phyloP scores from a whole-genome alignment of 768 basidiomycete species.

The Collybia sp. region DNA sequence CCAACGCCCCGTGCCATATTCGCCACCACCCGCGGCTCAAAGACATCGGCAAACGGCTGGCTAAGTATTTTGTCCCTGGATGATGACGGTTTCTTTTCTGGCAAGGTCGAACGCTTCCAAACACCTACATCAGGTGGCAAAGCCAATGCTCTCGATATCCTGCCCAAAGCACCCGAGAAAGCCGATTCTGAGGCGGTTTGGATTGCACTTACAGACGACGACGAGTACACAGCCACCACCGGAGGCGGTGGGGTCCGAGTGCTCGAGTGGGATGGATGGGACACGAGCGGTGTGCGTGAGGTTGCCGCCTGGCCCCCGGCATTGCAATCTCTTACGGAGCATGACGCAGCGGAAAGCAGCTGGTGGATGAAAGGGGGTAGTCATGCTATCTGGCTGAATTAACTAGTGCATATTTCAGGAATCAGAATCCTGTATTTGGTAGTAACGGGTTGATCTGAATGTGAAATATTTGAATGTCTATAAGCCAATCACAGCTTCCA shows the following conservation, averaged over 20 bases:
- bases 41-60: constrained; percentile 32
- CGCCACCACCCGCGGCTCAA: constrained; percentile 43
- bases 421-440: no score
- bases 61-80: constrained; percentile 38
- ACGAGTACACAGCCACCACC: constrained; percentile 16
- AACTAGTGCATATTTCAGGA: constrained; percentile 1
- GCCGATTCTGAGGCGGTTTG: constrained; percentile 28
- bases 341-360: constrained; percentile 6
- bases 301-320: constrained; percentile 37
- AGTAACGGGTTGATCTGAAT: neutral
- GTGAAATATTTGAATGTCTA: constrained; percentile 3
- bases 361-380: constrained; percentile 38
- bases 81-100: constrained; percentile 27
- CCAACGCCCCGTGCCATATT: constrained; percentile 36
- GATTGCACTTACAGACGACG: constrained; percentile 46
- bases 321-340: neutral
- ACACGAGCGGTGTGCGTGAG: constrained; percentile 28
- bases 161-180: constrained; percentile 20
- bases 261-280: constrained; percentile 47
- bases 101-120: constrained; percentile 29
- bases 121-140: constrained; percentile 46
- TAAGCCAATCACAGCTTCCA: constrained; percentile 40
- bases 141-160: constrained; percentile 45
- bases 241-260: constrained; percentile 36
- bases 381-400: constrained; percentile 50